Percentiles rank a stretch among this genome's conserved stretches.
Evolutionary conservation across 495 filamentous ascomycete species (phyloP).

Genomic region (Penicillium subrubescens): DNA sequence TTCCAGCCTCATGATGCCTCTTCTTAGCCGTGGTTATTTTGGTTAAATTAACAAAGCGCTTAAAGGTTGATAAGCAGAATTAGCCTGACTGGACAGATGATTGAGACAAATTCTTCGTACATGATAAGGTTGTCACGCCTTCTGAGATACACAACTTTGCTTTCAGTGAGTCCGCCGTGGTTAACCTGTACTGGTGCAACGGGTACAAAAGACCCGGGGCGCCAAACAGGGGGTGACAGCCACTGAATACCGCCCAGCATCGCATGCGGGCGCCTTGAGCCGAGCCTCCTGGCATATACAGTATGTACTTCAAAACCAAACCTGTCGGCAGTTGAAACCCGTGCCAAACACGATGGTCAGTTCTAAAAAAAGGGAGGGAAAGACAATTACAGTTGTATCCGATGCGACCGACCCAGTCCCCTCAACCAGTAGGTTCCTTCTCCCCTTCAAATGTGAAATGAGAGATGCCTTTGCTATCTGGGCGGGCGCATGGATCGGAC

Average conservation of each 20-base stretch:
- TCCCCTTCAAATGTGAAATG: conserved; percentile 3
- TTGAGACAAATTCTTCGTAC: not conserved
- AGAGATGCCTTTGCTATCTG: not conserved
- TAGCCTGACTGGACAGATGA: not conserved
- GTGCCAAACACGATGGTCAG: not conserved
- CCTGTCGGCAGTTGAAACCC: conserved; percentile 13
- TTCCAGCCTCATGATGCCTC: not conserved
- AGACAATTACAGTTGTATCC: not conserved
- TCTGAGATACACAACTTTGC: not conserved
- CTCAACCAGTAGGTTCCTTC: not conserved
- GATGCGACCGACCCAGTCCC: not conserved
- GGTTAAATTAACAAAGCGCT: not conserved
- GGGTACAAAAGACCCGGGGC: conserved; percentile 6
- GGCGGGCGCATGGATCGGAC: conserved; percentile 20
- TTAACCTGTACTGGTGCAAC: not conserved
- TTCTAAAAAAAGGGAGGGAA: not conserved
- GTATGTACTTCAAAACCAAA: not conserved
- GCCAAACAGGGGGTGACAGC: conserved; percentile 2
- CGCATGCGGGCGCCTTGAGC: conserved; percentile 17
- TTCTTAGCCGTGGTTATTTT: not conserved
- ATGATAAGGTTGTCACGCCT: not conserved
- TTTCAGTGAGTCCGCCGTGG: not conserved
- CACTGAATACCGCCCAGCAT: conserved; percentile 4
- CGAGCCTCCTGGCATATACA: conserved; percentile 1
- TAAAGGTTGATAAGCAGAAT: not conserved